Conservation (phyloP, 2,329 filamentous ascomycete genomes). For the Colletotrichum lini region DNA sequence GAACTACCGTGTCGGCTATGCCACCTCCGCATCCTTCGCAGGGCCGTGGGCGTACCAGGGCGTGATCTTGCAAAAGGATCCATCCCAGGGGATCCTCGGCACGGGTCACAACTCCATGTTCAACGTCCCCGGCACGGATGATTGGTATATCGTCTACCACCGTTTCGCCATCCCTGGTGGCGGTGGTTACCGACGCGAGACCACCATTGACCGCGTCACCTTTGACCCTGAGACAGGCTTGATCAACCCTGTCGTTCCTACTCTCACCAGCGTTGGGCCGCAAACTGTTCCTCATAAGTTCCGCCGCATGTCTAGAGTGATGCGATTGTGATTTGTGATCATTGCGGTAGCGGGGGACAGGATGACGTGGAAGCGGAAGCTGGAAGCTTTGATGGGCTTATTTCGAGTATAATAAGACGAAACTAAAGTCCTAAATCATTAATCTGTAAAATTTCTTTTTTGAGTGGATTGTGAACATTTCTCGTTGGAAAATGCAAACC, state of each 20-base stretch:
- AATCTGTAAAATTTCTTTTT: too few species aligned
- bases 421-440: too few species aligned
- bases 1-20: slow-evolving; percentile 64
- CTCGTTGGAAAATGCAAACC: too few species aligned
- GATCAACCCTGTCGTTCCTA: slow-evolving; percentile 55
- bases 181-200: slow-evolving; percentile 59
- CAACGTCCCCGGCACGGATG: slow-evolving; percentile 62
- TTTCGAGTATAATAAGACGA: not conserved
- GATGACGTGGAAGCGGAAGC: not conserved
- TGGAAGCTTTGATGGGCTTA: too few species aligned
- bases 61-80: slow-evolving; percentile 60
- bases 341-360: too few species aligned
- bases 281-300: slow-evolving; percentile 35
- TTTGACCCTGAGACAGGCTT: slow-evolving; percentile 56
- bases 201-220: slow-evolving; percentile 57
- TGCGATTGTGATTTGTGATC: slow-evolving; percentile 6
- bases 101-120: slow-evolving; percentile 63
- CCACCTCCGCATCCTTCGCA: slow-evolving; percentile 53
- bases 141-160: slow-evolving; percentile 66
- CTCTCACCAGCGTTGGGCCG: slow-evolving; percentile 50
- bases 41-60: slow-evolving; percentile 63
- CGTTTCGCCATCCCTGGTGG: slow-evolving; percentile 62
- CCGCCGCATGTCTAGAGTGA: slow-evolving; percentile 23
- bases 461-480: too few species aligned
- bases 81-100: slow-evolving; percentile 57